phyloP scores from a whole-genome alignment of 345 rosid species.

The Raphanus raphanistrum region DNA sequence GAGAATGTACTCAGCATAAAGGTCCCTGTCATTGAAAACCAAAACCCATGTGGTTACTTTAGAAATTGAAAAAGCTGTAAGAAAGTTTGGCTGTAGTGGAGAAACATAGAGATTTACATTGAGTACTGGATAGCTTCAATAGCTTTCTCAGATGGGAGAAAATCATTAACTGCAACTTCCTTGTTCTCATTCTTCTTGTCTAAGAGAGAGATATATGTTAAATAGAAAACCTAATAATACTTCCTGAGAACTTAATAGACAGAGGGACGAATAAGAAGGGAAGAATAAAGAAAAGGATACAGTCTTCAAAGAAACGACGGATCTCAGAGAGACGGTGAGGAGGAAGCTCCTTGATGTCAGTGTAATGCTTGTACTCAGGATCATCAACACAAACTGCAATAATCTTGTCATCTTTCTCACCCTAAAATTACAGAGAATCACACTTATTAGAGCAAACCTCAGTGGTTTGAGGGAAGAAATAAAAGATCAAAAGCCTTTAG shows the following conservation, averaged over 20 bases:
- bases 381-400: constrained; percentile 98
- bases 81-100: neutral
- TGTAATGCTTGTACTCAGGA: constrained; percentile 88
- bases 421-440: constrained; percentile 43
- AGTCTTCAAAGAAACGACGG: constrained; percentile 97
- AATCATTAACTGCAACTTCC: constrained; percentile 94
- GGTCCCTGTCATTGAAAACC: constrained; percentile 63
- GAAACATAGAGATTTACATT: constrained; percentile 54
- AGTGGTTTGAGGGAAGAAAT: neutral
- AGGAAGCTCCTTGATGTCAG: constrained; percentile 83
- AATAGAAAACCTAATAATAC: neutral
- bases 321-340: constrained; percentile 98
- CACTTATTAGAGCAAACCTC: neutral
- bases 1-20: constrained; percentile 78
- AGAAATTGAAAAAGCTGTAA: neutral
- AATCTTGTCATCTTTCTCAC: constrained; percentile 97
- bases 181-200: constrained; percentile 99
- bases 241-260: neutral
- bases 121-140: constrained; percentile 81
- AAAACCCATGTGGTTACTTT: neutral
- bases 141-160: constrained; percentile 65
- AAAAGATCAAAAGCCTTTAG: neutral
- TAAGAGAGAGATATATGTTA: constrained; percentile 36
- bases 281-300: constrained; percentile 48
- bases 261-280: neutral